Conservation (phyloP, 441 rosid species). For the Croton laevigatus region DNA sequence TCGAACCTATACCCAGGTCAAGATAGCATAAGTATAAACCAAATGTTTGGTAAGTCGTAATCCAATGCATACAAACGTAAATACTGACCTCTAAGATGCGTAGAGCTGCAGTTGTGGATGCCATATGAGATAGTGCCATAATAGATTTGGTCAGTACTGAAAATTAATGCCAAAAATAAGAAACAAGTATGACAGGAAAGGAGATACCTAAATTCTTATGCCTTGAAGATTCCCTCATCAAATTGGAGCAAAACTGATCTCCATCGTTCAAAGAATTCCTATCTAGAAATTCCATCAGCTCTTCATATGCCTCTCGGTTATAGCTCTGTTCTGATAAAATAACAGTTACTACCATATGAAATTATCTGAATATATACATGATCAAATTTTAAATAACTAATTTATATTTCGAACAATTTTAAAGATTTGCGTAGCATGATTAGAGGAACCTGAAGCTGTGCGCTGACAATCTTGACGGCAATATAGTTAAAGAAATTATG, state of each 20-base stretch:
- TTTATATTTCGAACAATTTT: no score
- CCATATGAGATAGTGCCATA: not conserved
- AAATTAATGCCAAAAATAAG: not conserved
- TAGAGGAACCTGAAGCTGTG: slow-evolving; percentile 76
- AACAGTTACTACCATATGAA: slow-evolving; percentile 10
- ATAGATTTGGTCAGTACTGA: no score
- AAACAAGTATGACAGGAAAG: not conserved
- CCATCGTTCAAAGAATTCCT: slow-evolving; percentile 71
- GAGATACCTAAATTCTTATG: slow-evolving; percentile 62
- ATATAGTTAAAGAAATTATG: slow-evolving; percentile 73
- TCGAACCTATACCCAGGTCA: slow-evolving; percentile 45
- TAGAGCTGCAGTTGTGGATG: slow-evolving; percentile 38
- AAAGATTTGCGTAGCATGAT: no score
- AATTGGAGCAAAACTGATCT: slow-evolving; percentile 63
- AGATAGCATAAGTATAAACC: not conserved
- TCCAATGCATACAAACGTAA: no score
- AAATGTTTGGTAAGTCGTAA: not conserved
- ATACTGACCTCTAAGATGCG: slow-evolving; percentile 66
- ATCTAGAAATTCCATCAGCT: slow-evolving; percentile 55
- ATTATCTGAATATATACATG: slow-evolving; percentile 5
- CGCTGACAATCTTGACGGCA: slow-evolving; percentile 69
- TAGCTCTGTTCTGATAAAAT: slow-evolving; percentile 62
- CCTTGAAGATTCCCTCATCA: slow-evolving; percentile 79
- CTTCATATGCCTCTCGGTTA: slow-evolving; percentile 70
- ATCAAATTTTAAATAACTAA: no score